Conservation (phyloP, 73 alveolate species). For the Paramecium primaurelia region DNA sequence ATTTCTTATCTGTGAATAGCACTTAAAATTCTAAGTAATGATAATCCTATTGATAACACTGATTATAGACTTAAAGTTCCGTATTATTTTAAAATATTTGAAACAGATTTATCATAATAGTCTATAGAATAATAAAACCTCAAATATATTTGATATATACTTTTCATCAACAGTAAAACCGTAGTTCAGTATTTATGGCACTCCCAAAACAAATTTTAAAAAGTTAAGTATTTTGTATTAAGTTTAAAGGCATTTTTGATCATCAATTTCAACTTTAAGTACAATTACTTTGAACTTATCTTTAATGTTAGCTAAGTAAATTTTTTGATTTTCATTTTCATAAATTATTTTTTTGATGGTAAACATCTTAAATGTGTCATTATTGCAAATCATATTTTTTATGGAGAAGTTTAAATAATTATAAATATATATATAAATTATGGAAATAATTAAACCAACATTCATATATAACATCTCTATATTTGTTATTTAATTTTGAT, state of each 20-base stretch:
- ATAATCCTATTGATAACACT: neutral
- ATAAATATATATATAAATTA: neutral
- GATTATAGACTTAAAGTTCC: neutral
- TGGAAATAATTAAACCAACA: neutral
- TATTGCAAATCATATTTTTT: neutral
- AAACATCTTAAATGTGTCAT: neutral
- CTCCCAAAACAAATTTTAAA: neutral
- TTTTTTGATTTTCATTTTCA: neutral
- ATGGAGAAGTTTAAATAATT: neutral
- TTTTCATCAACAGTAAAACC: neutral
- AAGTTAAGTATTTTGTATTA: neutral
- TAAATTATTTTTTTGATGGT: neutral
- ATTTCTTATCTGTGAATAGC: neutral
- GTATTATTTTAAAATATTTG: neutral
- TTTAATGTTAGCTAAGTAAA: neutral
- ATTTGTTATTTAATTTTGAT: too few species aligned
- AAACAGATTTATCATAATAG: neutral
- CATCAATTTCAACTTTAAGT: neutral
- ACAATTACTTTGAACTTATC: neutral
- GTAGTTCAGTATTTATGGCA: neutral
- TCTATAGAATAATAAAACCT: neutral
- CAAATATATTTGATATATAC: neutral
- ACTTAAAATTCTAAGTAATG: neutral
- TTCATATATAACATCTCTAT: too few species aligned
- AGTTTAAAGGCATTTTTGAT: neutral